Conservation (phyloP, 2,329 filamentous ascomycete genomes). For the Cladosporium sp. region DNA sequence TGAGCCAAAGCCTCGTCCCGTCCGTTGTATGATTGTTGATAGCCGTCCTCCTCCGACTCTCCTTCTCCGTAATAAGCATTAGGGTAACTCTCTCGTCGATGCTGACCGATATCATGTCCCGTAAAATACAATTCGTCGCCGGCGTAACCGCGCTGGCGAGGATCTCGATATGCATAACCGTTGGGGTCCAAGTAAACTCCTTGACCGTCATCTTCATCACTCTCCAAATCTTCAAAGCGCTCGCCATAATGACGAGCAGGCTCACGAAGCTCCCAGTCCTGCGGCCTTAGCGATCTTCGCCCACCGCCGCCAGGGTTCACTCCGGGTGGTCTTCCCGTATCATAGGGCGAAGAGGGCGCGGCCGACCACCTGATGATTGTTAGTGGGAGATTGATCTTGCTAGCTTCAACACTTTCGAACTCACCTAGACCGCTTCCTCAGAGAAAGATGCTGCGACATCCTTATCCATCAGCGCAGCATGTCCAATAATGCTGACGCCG, state of each 20-base stretch:
- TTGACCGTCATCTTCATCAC: constrained; percentile 43
- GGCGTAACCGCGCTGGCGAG: constrained; percentile 29
- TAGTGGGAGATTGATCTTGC: not conserved
- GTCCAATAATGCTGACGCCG: constrained; percentile 88
- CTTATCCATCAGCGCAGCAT: constrained; percentile 95
- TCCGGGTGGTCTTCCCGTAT: constrained; percentile 99
- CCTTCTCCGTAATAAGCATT: constrained; percentile 26
- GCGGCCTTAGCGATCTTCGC: constrained; percentile 37
- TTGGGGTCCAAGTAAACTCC: constrained; percentile 40
- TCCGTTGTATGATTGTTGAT: constrained; percentile 49
- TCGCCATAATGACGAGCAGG: constrained; percentile 20
- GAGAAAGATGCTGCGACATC: constrained; percentile 99
- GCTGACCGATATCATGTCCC: constrained; percentile 42
- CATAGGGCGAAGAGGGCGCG: constrained; percentile 83
- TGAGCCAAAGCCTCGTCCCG: constrained; percentile 73
- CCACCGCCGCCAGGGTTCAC: constrained; percentile 52
- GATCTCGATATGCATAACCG: constrained; percentile 28
- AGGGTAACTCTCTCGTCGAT: constrained; percentile 44
- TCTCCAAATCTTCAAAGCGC: constrained; percentile 64
- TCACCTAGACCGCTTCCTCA: constrained; percentile 98
- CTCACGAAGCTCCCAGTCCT: constrained; percentile 44
- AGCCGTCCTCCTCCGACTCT: constrained; percentile 47
- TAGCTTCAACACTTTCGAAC: not conserved
- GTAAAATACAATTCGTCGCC: constrained; percentile 46
- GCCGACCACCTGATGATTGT: constrained; percentile 68